Evolutionary conservation across 257 asterid genomes (phyloP), one percentile per base, ranked within the genome.

Genomic region (Scutellaria galericulata): DNA sequence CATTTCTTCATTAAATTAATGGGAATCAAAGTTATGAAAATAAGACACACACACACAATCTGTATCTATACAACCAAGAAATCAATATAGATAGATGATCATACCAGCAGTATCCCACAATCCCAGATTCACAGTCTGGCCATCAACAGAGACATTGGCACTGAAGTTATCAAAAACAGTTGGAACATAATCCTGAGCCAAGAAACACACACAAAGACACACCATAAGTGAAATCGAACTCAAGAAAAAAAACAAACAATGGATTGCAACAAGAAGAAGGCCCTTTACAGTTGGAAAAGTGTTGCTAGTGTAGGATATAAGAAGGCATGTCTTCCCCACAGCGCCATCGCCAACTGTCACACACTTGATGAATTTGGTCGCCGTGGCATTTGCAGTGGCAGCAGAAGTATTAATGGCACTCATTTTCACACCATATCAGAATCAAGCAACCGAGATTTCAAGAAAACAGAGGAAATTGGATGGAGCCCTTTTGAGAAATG

Each of bases 41-140:
- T 0, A 0, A 18, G 18, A 18, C 0, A 45, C 6, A 57, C 50
- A 70, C 47, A 69, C 44, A 55, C 46, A 55, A 51, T 41, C 50
- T 14, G n/a, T 10, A 13, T 41, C 50, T 10, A 22, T 10, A 13
- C 3, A 66, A n/a, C 18, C 22, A 51, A 53, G 12, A 54, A 15
- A 12, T 31, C 3, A 0, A 31, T 31, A 3, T 31, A 39, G 44
- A 20, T 24, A 51, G 39, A 52, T 48, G 71, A 80, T 46, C 77
- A 68, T 81, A 84, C 89, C 86, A 68, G 86, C 89, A 75, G 89
- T 84, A 79, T 84, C 86, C 89, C 89, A 84, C 82, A 82, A 66
- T 66, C 89, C 89, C 75, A 84, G 79, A 75, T 84, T 84, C 83
- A 84, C 86, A 82, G 85, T 84, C 57, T 75, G 79, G 7, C 89